Percentiles rank a stretch among this genome's conserved stretches.
phyloP scores from a whole-genome alignment of 768 basidiomycete species.

The Amanita exitialis region DNA sequence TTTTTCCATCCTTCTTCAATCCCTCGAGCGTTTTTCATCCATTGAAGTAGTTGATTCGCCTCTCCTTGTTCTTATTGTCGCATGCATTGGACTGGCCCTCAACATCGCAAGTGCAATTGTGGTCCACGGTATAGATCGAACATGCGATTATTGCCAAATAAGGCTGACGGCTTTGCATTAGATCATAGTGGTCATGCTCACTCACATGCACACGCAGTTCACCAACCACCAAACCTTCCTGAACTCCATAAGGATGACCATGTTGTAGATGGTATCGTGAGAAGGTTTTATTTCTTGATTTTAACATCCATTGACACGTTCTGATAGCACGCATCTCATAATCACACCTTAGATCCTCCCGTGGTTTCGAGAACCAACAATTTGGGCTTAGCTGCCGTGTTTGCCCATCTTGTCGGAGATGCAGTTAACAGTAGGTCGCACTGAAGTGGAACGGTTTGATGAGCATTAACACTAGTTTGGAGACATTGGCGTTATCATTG shows the following conservation, averaged over 20 bases:
- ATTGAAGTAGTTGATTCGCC: constrained; percentile 33
- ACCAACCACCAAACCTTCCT: constrained; percentile 7
- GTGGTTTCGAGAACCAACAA: constrained; percentile 24
- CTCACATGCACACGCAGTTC: constrained; percentile 11
- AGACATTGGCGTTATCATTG: constrained; percentile 48
- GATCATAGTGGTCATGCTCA: constrained; percentile 34
- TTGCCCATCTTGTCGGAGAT: constrained; percentile 43
- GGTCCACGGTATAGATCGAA: constrained; percentile 28
- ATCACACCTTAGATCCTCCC: constrained; percentile 34
- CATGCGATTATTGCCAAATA: not conserved
- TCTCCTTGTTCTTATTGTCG: constrained; percentile 35
- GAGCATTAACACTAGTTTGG: not conserved
- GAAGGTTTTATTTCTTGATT: constrained; percentile 1
- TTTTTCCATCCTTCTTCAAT: constrained; percentile 41
- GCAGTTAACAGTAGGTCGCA: constrained; percentile 37
- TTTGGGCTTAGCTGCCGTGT: constrained; percentile 35
- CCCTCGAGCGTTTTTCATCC: constrained; percentile 43
- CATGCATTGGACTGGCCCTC: constrained; percentile 34
- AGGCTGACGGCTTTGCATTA: constrained; percentile 5
- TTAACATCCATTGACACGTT: not conserved
- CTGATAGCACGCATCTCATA: constrained; percentile 37
- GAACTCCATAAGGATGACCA: constrained; percentile 12
- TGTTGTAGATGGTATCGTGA: constrained; percentile 9
- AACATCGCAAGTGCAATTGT: constrained; percentile 39
- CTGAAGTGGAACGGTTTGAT: not conserved